Evolutionary conservation across 306 rosid species (phyloP).

Genomic region (Pterocarpus macrocarpus): DNA sequence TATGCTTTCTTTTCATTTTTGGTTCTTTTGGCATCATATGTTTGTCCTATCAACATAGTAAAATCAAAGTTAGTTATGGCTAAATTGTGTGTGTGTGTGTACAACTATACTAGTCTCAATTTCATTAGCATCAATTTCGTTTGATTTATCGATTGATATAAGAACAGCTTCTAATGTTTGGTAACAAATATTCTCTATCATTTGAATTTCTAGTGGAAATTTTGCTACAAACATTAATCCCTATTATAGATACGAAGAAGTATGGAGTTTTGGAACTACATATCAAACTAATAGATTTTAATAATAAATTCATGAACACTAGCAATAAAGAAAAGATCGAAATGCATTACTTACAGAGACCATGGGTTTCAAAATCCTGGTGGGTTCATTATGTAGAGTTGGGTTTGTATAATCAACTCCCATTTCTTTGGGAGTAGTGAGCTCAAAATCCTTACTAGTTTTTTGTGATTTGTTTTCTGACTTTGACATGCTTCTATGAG

Average conservation of each 20-base stretch:
- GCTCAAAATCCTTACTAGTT: no score
- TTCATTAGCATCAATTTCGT: neutral
- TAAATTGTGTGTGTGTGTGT: no score
- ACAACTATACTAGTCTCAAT: no score
- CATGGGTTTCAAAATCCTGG: neutral
- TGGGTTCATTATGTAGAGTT: neutral
- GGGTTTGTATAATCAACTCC: neutral
- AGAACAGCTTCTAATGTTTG: neutral
- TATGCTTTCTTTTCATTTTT: no score
- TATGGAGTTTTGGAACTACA: neutral
- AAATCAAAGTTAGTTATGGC: no score
- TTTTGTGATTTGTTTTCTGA: neutral
- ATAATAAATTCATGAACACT: neutral
- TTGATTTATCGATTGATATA: neutral
- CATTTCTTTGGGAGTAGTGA: neutral
- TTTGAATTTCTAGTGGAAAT: neutral
- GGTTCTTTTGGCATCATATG: no score
- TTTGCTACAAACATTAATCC: neutral
- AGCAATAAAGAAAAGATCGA: neutral
- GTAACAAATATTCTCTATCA: neutral
- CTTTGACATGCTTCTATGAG: neutral
- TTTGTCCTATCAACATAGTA: no score
- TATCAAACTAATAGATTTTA: neutral
- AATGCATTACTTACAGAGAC: slow-evolving; percentile 13
- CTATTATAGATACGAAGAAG: neutral